Evolutionary conservation across 208 protist species (phyloP).

Genomic region (Naegleria gruberi): DNA sequence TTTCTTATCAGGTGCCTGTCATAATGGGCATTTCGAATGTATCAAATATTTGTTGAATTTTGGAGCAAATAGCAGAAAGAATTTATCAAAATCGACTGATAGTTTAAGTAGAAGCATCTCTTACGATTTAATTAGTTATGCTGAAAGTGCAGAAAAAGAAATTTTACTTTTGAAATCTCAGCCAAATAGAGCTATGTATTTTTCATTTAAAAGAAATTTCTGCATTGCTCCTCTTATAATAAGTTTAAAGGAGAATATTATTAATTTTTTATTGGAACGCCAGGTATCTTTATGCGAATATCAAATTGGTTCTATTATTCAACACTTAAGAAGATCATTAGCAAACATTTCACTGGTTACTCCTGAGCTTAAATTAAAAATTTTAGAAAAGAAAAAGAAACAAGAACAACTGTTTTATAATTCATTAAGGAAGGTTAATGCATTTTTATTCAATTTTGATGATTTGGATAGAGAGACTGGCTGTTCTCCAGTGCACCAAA

Average conservation of each 20-base stretch:
- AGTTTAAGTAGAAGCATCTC: not conserved
- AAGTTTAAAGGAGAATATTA: not conserved
- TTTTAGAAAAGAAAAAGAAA: not conserved
- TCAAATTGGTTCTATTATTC: not conserved
- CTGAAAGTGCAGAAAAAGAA: not conserved
- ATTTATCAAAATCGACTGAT: not conserved
- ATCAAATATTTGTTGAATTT: not conserved
- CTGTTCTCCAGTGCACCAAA: not conserved
- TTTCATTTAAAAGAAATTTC: not conserved
- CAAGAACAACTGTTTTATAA: not conserved
- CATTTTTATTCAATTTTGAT: not conserved
- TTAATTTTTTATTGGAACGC: not conserved
- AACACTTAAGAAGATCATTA: not conserved
- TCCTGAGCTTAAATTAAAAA: not conserved
- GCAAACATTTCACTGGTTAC: not conserved
- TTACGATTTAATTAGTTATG: not conserved
- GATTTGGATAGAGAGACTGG: not conserved
- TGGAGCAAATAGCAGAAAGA: not conserved
- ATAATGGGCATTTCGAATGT: not conserved
- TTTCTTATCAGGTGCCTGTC: not conserved
- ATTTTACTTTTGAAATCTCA: not conserved
- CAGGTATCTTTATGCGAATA: not conserved
- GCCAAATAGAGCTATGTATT: not conserved
- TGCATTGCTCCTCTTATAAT: not conserved
- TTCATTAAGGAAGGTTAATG: not conserved